Conservation (phyloP, 805 yeast genomes). For the Lipomyces sp. region DNA sequence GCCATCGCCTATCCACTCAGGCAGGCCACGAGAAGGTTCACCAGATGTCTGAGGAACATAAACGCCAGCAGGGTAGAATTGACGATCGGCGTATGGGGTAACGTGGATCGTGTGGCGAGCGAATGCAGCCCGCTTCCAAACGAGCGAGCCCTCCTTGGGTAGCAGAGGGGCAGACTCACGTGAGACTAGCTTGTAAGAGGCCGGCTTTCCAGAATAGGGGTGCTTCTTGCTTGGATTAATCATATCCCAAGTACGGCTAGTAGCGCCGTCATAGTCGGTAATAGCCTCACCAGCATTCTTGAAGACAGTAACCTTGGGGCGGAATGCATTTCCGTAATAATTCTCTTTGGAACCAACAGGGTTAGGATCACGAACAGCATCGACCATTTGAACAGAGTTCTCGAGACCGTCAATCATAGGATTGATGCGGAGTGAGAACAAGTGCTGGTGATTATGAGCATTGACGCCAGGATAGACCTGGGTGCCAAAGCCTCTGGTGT, state of each 20-base stretch:
- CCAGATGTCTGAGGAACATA: slow-evolving; percentile 48
- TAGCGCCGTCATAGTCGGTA: slow-evolving; percentile 62
- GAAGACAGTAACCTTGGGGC: slow-evolving; percentile 65
- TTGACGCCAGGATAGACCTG: slow-evolving; percentile 77
- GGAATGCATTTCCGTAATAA: slow-evolving; percentile 79
- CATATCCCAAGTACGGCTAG: slow-evolving; percentile 77
- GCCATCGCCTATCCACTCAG: slow-evolving; percentile 47
- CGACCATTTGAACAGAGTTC: slow-evolving; percentile 72
- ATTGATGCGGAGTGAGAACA: slow-evolving; percentile 76
- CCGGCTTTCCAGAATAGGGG: slow-evolving; percentile 74
- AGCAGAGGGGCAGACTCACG: slow-evolving; percentile 73
- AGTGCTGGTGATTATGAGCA: slow-evolving; percentile 87
- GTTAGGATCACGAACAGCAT: slow-evolving; percentile 62
- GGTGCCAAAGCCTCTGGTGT: slow-evolving; percentile 77
- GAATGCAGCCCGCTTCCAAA: slow-evolving; percentile 83
- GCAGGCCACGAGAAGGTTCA: slow-evolving; percentile 41
- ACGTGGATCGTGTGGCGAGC: slow-evolving; percentile 69
- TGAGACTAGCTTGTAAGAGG: slow-evolving; percentile 76
- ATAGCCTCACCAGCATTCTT: slow-evolving; percentile 64
- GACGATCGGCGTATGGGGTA: slow-evolving; percentile 72
- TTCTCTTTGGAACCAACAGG: slow-evolving; percentile 71
- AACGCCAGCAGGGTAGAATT: slow-evolving; percentile 75
- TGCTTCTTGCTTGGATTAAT: slow-evolving; percentile 72
- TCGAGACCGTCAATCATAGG: slow-evolving; percentile 82
- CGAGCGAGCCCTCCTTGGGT: slow-evolving; percentile 75